Percentiles rank a stretch among this genome's conserved stretches.
These are phyloP conservation scores for Phyllosticta citribraziliensis DNA, from an alignment of 2,329 filamentous ascomycete species.

Conservation along the genomic window DNA sequence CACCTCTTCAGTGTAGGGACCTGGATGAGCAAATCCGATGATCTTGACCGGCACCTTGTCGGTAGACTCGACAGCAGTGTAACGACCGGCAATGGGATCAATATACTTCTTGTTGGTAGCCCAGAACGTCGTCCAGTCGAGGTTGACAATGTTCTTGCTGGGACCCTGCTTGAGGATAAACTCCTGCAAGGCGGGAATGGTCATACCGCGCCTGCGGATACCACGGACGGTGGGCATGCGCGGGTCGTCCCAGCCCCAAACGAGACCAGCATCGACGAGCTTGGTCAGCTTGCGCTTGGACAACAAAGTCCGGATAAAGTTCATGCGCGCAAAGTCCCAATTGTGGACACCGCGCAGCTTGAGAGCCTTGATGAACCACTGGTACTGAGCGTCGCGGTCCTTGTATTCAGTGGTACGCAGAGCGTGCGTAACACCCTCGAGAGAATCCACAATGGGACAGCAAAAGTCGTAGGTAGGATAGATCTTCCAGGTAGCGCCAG, in stretches of 20 bases:
- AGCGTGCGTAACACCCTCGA: conserved; percentile 77
- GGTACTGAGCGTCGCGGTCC: conserved; percentile 76
- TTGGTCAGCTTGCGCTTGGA: conserved; percentile 82
- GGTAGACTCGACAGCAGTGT: conserved; percentile 51
- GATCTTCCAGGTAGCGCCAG: conserved; percentile 70
- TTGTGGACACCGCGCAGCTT: conserved; percentile 68
- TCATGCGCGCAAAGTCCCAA: conserved; percentile 78
- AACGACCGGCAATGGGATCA: conserved; percentile 38
- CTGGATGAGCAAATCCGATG: conserved; percentile 51
- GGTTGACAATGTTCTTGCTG: conserved; percentile 71
- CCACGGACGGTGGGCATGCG: conserved; percentile 79
- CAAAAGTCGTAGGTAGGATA: conserved; percentile 85
- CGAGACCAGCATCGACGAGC: conserved; percentile 64
- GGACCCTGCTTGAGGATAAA: conserved; percentile 81
- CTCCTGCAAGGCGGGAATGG: conserved; percentile 66
- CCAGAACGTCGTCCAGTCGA: conserved; percentile 66
- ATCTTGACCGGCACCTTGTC: conserved; percentile 62
- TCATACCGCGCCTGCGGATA: conserved; percentile 69
- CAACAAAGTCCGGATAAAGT: conserved; percentile 72
- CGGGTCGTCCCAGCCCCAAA: conserved; percentile 80
- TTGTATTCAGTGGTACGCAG: conserved; percentile 80
- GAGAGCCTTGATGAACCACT: conserved; percentile 71
- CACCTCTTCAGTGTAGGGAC: conserved; percentile 29
- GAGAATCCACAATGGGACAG: conserved; percentile 68
- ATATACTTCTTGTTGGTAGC: conserved; percentile 45